Evolutionary conservation across 1,284 basidiomycete genomes (phyloP).

Genomic region (Singerocomus inundabilis): DNA sequence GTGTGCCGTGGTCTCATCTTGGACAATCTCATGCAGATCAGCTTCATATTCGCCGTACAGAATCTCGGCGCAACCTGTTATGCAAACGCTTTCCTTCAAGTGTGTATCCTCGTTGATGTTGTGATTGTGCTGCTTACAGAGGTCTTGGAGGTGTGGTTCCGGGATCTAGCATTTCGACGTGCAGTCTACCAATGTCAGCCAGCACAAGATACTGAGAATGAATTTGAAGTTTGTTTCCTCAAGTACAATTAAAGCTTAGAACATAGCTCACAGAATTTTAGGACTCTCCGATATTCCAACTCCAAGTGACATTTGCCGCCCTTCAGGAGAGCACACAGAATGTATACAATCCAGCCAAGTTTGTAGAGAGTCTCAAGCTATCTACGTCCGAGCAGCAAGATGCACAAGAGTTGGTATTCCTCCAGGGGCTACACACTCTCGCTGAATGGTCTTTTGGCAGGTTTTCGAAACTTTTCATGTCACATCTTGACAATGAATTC

Average conservation of each 20-base stretch:
- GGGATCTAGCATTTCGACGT: constrained; percentile 58
- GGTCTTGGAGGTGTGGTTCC: constrained; percentile 55
- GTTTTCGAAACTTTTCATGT: constrained; percentile 93
- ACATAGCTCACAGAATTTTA: constrained; percentile 28
- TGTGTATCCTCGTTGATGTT: constrained; percentile 27
- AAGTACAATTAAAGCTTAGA: neutral
- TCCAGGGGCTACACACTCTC: neutral
- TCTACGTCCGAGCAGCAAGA: constrained; percentile 87
- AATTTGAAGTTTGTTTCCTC: constrained; percentile 48
- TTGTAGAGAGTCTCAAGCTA: constrained; percentile 81
- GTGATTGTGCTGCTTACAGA: constrained; percentile 1
- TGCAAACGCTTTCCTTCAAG: constrained; percentile 89
- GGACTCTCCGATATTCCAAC: constrained; percentile 72
- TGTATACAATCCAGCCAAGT: constrained; percentile 77
- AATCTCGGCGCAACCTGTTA: constrained; percentile 94
- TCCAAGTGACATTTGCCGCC: constrained; percentile 78
- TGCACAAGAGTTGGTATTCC: constrained; percentile 77
- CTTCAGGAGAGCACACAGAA: constrained; percentile 69
- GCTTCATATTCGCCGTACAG: constrained; percentile 36
- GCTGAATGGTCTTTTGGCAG: constrained; percentile 42
- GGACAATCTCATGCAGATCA: neutral
- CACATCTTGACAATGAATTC: constrained; percentile 81
- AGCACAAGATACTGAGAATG: constrained; percentile 44
- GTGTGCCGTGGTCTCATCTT: constrained; percentile 37
- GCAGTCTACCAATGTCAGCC: constrained; percentile 52